Percentiles rank a stretch among this genome's conserved stretches.
Evolutionary conservation across 306 rosid genomes (phyloP).

Genomic region (Nissolia schottii): DNA sequence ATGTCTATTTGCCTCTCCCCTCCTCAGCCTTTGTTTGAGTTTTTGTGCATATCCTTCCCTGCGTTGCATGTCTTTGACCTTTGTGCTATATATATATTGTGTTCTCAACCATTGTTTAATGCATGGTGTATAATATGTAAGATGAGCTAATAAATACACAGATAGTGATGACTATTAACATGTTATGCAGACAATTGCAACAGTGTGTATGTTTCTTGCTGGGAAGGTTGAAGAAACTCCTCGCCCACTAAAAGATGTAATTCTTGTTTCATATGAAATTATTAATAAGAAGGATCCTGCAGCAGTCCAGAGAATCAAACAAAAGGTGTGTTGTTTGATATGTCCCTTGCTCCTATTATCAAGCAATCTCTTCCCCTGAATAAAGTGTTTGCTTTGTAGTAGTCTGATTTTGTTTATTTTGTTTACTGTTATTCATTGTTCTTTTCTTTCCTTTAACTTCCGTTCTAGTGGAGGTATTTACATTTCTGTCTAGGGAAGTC

Average conservation of each 20-base stretch:
- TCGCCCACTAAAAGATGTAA: constrained; percentile 92
- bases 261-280: constrained; percentile 88
- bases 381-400: neutral
- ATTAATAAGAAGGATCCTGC: constrained; percentile 88
- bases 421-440: neutral
- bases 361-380: constrained; percentile 21
- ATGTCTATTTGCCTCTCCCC: neutral
- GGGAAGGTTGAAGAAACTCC: constrained; percentile 99
- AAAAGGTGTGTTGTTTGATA: constrained; percentile 55
- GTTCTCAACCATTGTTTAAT: neutral
- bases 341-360: neutral
- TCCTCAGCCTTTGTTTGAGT: neutral
- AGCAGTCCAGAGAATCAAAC: constrained; percentile 87
- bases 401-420: neutral
- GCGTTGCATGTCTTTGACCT: neutral
- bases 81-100: neutral
- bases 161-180: constrained; percentile 13
- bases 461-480: neutral
- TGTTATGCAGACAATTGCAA: constrained; percentile 86
- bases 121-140: neutral
- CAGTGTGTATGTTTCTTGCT: constrained; percentile 98
- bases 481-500: neutral
- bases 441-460: neutral
- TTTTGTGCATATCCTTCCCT: neutral
- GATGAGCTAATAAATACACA: neutral